Evolutionary conservation across 495 filamentous ascomycete genomes (phyloP).

Genomic region (Lasiosphaeria miniovina): DNA sequence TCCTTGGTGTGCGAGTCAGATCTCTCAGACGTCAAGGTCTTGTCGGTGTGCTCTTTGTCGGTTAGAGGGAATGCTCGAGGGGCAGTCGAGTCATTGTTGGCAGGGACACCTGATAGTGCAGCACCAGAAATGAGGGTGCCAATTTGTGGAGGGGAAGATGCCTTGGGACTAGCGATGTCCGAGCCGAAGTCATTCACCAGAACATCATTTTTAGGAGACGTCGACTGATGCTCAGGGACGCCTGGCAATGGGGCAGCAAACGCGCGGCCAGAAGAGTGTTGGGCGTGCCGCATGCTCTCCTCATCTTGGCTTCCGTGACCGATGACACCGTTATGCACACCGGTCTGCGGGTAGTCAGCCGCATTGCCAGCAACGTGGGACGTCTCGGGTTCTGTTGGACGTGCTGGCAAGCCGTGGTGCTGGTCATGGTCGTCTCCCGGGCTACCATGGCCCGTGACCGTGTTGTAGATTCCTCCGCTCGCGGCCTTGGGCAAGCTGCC

Average conservation of each 20-base stretch:
- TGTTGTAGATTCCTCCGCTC: conserved; percentile 38
- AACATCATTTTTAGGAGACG: too few relatives aligned
- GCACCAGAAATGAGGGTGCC: too few relatives aligned
- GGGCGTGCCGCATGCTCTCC: conserved; percentile 20
- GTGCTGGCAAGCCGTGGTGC: conserved; percentile 25
- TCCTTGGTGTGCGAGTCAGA: background rate
- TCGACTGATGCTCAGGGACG: background rate
- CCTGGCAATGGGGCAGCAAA: conserved; percentile 2
- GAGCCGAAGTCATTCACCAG: too few relatives aligned
- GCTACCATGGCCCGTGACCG: conserved; percentile 42
- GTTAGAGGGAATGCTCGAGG: background rate
- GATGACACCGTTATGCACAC: conserved; percentile 25
- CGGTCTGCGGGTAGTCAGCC: conserved; percentile 19
- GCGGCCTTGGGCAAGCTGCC: conserved; percentile 35
- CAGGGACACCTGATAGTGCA: background rate
- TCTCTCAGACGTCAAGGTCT: background rate
- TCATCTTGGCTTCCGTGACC: conserved; percentile 28
- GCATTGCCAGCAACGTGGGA: conserved; percentile 21
- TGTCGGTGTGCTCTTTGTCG: too few relatives aligned
- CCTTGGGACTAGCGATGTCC: too few relatives aligned
- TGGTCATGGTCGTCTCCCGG: conserved; percentile 31
- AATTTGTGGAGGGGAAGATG: too few relatives aligned
- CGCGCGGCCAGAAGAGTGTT: conserved; percentile 9
- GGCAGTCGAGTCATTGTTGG: background rate
- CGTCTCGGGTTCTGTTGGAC: conserved; percentile 16